Percentiles rank a stretch among this genome's conserved stretches.
phyloP scores from a whole-genome alignment of 805 yeast species.

The Schizosaccharomyces osmophilus region DNA sequence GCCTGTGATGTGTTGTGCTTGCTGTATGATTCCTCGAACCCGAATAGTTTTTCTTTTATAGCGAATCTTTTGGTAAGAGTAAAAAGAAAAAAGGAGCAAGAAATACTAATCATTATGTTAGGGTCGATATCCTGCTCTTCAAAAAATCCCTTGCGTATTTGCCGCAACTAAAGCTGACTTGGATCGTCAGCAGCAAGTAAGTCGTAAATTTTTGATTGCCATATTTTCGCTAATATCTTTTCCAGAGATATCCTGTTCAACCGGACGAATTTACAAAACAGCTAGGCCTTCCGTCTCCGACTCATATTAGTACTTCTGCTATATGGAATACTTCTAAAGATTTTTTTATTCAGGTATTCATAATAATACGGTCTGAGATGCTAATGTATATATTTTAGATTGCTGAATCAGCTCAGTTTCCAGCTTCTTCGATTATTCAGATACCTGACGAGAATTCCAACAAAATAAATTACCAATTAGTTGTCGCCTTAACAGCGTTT shows the following conservation, averaged over 20 bases:
- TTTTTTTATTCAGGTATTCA: slow-evolving; percentile 35
- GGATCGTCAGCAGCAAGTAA: slow-evolving; percentile 69
- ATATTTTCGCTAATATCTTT: not conserved
- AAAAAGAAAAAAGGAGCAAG: no score
- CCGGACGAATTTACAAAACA: slow-evolving; percentile 68
- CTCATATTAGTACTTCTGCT: slow-evolving; percentile 56
- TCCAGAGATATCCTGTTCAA: slow-evolving; percentile 37
- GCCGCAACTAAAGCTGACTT: slow-evolving; percentile 89
- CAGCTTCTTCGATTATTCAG: slow-evolving; percentile 39
- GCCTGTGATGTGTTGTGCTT: slow-evolving; percentile 81
- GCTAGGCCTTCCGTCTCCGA: slow-evolving; percentile 47
- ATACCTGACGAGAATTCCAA: not conserved
- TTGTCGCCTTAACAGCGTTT: not conserved
- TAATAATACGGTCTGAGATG: not conserved
- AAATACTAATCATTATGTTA: not conserved
- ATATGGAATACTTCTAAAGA: slow-evolving; percentile 65
- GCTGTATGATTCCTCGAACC: slow-evolving; percentile 84
- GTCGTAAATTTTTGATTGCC: not conserved
- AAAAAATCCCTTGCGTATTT: slow-evolving; percentile 55
- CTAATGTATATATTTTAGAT: slow-evolving; percentile 11
- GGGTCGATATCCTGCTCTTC: slow-evolving; percentile 24
- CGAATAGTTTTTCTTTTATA: slow-evolving; percentile 71
- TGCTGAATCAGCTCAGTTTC: slow-evolving; percentile 67
- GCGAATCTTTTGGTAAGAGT: slow-evolving; percentile 35
- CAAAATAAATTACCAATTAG: not conserved